Evolutionary conservation across 192 early-diverging fungal species (phyloP), one percentile per base, ranked within the genome.

Genomic region (Dimargaris xerosporica): DNA sequence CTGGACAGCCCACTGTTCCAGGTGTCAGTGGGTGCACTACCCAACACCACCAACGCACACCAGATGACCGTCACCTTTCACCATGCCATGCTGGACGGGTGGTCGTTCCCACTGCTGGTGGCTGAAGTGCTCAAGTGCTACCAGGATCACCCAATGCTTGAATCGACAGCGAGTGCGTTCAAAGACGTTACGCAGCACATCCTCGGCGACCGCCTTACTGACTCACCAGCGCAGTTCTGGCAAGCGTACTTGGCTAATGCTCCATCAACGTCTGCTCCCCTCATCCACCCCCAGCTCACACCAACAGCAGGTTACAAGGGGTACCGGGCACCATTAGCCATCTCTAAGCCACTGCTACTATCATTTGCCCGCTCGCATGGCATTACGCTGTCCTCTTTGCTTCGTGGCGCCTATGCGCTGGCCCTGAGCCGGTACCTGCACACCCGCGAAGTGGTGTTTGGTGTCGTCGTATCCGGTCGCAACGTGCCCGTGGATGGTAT

Each of bases 81-180:
- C 56, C 56, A 59, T 39, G 28, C 56, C 16, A 3, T 59, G 31
- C 41, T 59, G 29, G 56, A 59, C 39, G 56, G 56, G 13, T 59
- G 56, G 56, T 59, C 56, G 7, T 15, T 6, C 50, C 6, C 10
- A 7, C 50, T 51, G 11, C 6, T 51, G n/a, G n/a, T n/a, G n/a
- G n/a, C n/a, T n/a, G n/a, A n/a, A n/a, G n/a, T n/a, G n/a, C n/a
- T n/a, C n/a, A n/a, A n/a, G n/a, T n/a, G n/a, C n/a, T n/a, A n/a
- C n/a, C n/a, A n/a, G n/a, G n/a, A n/a, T n/a, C n/a, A n/a, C n/a
- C n/a, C n/a, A n/a, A n/a, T n/a, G n/a, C n/a, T n/a, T n/a, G n/a
- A n/a, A n/a, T n/a, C n/a, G n/a, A n/a, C n/a, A n/a, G n/a, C n/a
- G n/a, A n/a, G n/a, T n/a, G n/a, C n/a, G n/a, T n/a, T n/a, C n/a